Evolutionary conservation across 345 rosid species (phyloP), one percentile per base, ranked within the genome.

Genomic region (Trapa incisa): DNA sequence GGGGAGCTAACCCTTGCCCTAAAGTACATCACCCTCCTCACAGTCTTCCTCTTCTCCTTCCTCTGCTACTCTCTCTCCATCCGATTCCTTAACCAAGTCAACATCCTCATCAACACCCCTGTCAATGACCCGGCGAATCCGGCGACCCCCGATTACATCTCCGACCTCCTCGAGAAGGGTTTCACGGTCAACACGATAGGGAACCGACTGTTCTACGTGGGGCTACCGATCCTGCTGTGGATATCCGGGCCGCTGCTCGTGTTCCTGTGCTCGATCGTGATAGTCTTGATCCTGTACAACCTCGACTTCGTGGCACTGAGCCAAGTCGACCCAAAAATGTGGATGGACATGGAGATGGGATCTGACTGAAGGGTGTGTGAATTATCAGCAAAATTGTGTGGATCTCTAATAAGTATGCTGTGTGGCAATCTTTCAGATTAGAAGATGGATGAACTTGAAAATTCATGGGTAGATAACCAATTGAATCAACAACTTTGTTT

Each of bases 1-100:
- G 97, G 99, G 0, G 99, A 94, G 68, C 84, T 89, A 67, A 85
- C 83, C 87, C 70, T 89, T 71, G 86, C 97, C 12, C 75, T 91
- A 41, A 94, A 94, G 67, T 94, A 86, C 67, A 96, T 89, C 50
- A 73, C 96, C 9, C 72, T 94, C 62, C 84, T 94, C 38, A 76
- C 81, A 74, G 39, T 89, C 6, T 82, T 94, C 75, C 80, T 94
- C 64, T 87, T 83, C 83, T 87, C 99, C 6, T 94, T 94, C 79
- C 83, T 94, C 47, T 86, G 89, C 71, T 95, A 94, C 78, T 79
- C 97, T 0, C 75, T 84, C 66, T 87, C 96, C 16, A 94, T 94
- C 32, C 68, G 96, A 60, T 86, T 89, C 74, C 75, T 87, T 15
- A 94, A 89, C 80, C 96, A 91, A 72, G 97, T 89, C 35, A 91